Conservation (phyloP, 352 stramenopile species). For the Phytopythium cucurbitacearum region DNA sequence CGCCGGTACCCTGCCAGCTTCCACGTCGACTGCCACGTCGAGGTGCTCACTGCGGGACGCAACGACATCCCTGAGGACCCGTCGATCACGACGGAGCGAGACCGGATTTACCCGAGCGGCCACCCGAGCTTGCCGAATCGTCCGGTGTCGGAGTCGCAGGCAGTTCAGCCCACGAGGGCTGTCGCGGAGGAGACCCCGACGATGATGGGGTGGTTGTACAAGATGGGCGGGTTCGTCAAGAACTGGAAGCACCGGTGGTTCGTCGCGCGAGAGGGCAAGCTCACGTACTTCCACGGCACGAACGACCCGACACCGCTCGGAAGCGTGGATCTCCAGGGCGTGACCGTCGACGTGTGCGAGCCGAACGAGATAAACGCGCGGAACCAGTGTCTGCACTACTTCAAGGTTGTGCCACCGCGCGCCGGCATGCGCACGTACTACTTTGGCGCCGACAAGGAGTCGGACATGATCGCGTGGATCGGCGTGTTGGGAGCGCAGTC, state of each 20-base stretch:
- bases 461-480: slow-evolving; percentile 72
- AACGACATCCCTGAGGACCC: slow-evolving; percentile 7
- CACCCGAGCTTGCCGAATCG: neutral
- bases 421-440: slow-evolving; percentile 65
- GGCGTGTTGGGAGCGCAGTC: slow-evolving; percentile 49
- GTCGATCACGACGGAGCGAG: slow-evolving; percentile 3
- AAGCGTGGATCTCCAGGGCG: slow-evolving; percentile 49
- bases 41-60: slow-evolving; percentile 18
- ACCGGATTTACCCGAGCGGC: slow-evolving; percentile 4
- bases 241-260: slow-evolving; percentile 88
- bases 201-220: slow-evolving; percentile 73
- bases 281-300: slow-evolving; percentile 71
- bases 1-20: slow-evolving; percentile 52
- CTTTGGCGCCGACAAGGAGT: slow-evolving; percentile 64
- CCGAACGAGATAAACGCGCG: slow-evolving; percentile 51
- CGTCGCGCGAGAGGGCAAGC: slow-evolving; percentile 69
- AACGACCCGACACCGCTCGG: slow-evolving; percentile 68
- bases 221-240: slow-evolving; percentile 77
- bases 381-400: slow-evolving; percentile 61
- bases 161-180: neutral
- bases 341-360: slow-evolving; percentile 57
- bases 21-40: slow-evolving; percentile 46
- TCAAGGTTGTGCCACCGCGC: slow-evolving; percentile 58
- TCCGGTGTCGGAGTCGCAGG: neutral
- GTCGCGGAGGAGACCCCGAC: slow-evolving; percentile 17